A percentile compares a stretch with the other conserved stretches of the same genome.
Evolutionary conservation across 2,329 filamentous ascomycete species (phyloP).

Genomic region (Rhynchosporium agropyri): DNA sequence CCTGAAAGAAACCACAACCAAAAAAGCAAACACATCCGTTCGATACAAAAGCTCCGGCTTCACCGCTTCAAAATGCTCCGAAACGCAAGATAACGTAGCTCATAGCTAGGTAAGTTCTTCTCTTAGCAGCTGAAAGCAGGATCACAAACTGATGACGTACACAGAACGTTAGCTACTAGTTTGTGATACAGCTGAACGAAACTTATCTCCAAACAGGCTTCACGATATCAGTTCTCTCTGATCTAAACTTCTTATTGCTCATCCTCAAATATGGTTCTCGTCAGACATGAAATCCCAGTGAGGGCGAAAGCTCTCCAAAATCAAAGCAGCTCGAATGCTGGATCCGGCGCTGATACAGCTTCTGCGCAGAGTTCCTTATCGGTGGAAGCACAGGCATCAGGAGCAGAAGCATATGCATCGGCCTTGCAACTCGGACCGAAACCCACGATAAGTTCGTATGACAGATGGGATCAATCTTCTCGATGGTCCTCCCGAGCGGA

Average conservation of each 20-base stretch:
- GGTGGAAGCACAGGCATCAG: not conserved
- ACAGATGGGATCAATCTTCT: not conserved
- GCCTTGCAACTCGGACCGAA: not conserved
- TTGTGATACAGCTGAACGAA: not conserved
- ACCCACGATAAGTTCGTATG: not conserved
- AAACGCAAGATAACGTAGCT: slow-evolving; percentile 1
- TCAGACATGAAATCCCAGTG: slow-evolving; percentile 7
- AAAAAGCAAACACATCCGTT: not conserved
- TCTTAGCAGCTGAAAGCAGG: slow-evolving; percentile 10
- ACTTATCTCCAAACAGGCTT: not conserved
- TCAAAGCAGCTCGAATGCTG: not conserved
- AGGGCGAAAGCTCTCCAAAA: not conserved
- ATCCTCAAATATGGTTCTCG: slow-evolving; percentile 15
- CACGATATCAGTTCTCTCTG: not conserved
- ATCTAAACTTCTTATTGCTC: not conserved
- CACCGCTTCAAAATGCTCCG: not conserved
- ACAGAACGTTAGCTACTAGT: not conserved
- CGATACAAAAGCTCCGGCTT: not conserved
- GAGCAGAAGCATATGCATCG: not conserved
- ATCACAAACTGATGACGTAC: slow-evolving; percentile 9
- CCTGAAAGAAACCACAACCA: not conserved
- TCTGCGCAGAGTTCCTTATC: not conserved
- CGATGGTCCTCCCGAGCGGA: no score
- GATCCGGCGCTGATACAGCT: not conserved
- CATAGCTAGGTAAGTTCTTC: slow-evolving; percentile 1